These are phyloP conservation scores for Diaporthe longicolla DNA, from an alignment of 2,329 filamentous ascomycete genomes.

Conservation along the genomic window DNA sequence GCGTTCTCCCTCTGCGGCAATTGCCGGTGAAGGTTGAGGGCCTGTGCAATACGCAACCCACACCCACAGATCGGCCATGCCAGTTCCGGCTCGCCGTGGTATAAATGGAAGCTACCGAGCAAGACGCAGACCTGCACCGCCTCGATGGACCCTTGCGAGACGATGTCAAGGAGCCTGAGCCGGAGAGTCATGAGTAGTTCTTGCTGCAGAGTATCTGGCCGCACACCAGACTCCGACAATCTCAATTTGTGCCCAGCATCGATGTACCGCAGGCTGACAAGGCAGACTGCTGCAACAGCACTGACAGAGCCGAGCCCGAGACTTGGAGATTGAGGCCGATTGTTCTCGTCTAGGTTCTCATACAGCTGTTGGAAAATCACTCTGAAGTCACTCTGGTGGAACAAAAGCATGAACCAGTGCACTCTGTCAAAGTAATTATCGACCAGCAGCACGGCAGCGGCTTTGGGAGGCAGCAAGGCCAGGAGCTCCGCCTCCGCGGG, in stretches of 20 bases:
- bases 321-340: background rate
- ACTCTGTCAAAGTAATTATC: conserved; percentile 7
- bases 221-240: background rate
- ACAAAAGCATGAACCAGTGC: conserved; percentile 11
- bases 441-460: background rate
- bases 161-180: background rate
- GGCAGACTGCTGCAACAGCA: background rate
- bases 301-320: background rate
- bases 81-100: conserved; percentile 20
- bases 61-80: conserved; percentile 4
- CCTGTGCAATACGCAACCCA: background rate
- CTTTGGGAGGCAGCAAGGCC: background rate
- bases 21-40: background rate
- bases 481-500: background rate
- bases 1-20: background rate
- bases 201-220: background rate
- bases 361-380: background rate
- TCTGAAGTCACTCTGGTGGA: conserved; percentile 13
- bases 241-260: background rate
- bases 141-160: background rate
- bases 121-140: background rate
- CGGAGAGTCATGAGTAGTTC: background rate
- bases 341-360: background rate
- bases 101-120: background rate
- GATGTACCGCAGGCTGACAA: conserved; percentile 1